phyloP scores from a whole-genome alignment of 2,329 filamentous ascomycete species.

The Colletotrichum sp. region DNA sequence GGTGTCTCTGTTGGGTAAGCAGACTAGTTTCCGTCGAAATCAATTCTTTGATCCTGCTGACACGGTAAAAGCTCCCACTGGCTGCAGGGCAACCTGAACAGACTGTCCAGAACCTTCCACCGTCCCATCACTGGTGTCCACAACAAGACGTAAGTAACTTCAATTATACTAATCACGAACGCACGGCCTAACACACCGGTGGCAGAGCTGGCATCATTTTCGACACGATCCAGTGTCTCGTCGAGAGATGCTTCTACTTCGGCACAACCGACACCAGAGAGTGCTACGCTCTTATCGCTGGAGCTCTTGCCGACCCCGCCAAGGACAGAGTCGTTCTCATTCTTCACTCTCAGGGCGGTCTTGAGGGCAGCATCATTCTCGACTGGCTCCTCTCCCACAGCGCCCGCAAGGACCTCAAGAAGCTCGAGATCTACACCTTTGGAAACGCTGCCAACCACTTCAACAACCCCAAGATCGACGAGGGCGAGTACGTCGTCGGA shows the following conservation, averaged over 20 bases:
- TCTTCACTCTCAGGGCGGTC: constrained; percentile 78
- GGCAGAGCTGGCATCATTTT: constrained; percentile 59
- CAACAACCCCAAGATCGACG: constrained; percentile 65
- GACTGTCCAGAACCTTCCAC: background rate
- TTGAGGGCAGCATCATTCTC: constrained; percentile 74
- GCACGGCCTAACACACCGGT: fast-evolving
- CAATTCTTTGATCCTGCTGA: background rate
- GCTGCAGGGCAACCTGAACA: background rate
- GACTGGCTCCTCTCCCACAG: constrained; percentile 80
- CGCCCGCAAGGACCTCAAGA: constrained; percentile 66
- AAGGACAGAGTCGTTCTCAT: constrained; percentile 65
- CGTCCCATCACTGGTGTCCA: background rate
- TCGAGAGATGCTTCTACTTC: constrained; percentile 77
- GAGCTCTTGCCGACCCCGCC: constrained; percentile 59
- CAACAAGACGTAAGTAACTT: background rate
- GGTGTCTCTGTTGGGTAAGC: background rate
- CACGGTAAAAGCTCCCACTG: background rate
- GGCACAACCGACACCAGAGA: constrained; percentile 70
- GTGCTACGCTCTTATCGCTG: constrained; percentile 67
- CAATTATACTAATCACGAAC: fast-evolving
- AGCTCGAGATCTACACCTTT: constrained; percentile 80
- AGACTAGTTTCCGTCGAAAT: background rate
- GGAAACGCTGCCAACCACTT: constrained; percentile 82
- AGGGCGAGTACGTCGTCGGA: constrained; percentile 57
- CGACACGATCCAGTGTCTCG: constrained; percentile 77